A percentile compares a stretch with the other conserved stretches of the same genome.
Conservation (phyloP, 768 basidiomycete genomes). For the Suillus subalutaceus region DNA sequence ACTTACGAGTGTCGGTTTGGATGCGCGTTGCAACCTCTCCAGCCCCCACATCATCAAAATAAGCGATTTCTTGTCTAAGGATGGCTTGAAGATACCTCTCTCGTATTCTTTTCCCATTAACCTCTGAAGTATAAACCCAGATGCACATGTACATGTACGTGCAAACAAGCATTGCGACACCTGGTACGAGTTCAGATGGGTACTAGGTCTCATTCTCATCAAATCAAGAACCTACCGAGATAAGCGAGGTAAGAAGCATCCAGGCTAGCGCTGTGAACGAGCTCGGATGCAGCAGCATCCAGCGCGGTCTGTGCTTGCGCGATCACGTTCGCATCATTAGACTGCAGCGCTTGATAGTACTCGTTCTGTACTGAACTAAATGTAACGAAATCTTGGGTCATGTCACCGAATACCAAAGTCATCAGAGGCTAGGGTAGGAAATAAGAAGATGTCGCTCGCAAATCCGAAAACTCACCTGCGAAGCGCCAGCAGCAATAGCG, state of each 20-base stretch:
- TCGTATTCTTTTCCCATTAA: conserved; percentile 49
- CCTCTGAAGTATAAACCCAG: conserved; percentile 45
- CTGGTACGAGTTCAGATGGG: conserved; percentile 22
- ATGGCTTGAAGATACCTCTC: conserved; percentile 51
- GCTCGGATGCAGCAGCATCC: conserved; percentile 18
- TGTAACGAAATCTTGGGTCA: conserved; percentile 43
- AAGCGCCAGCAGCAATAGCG: conserved; percentile 75
- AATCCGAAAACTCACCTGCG: conserved; percentile 56
- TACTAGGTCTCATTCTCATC: not conserved
- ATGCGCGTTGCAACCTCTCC: conserved; percentile 64
- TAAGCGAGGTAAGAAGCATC: conserved; percentile 42
- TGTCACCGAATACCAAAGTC: conserved; percentile 53
- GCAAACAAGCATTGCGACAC: conserved; percentile 47
- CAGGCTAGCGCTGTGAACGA: conserved; percentile 33
- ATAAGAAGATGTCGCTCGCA: not conserved
- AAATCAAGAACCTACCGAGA: conserved; percentile 36
- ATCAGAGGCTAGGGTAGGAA: conserved; percentile 33
- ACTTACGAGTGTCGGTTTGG: conserved; percentile 19
- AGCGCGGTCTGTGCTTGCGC: conserved; percentile 13
- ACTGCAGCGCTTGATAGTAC: conserved; percentile 7
- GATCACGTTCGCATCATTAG: conserved; percentile 17
- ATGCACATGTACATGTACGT: conserved; percentile 45
- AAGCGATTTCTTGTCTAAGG: conserved; percentile 56
- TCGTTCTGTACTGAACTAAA: conserved; percentile 25
- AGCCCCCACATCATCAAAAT: conserved; percentile 47